Base-by-base conservation (phyloP, 2,329 filamentous ascomycete species). In the Trichoderma asperellum region DNA sequence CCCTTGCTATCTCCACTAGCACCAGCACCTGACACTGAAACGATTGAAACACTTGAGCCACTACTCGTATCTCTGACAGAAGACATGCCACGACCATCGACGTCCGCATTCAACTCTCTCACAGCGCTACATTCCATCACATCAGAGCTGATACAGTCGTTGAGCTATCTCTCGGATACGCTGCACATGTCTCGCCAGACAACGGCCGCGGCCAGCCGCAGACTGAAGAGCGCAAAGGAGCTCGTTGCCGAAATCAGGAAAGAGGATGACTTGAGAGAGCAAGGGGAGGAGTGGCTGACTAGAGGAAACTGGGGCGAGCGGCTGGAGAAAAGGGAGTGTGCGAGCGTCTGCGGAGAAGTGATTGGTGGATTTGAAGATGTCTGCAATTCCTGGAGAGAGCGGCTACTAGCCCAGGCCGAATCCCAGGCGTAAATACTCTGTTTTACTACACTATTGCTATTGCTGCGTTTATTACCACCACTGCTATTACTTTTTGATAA, bases 151-250 rank as follows among this genome's bases (percentile, higher is more conserved):
- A 88, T 95, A 10, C 88, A 93, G 75, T 92, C 93, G 7, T 87
- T 99, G 58, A 93, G 93, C 74, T 91, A 93, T 73, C 85, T 99
- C 5, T 93, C 92, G 7, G 96, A 99, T 78, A 94, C 93, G 4
- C 85, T 99, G 40, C 95, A 98, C 80, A 97, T 98, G 91, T 94
- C 92, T 37, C 90, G 93, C 14, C 95, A 98, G 80, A 92, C 92
- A 1, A 96, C 93, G 0, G 91, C 89, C 3, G 91, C 91, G 11
- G 96, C 95, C 1, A 90, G 91, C 2, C 86, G 96, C 68, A 88
- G 93, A 56, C 83, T 99, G 63, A 91, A 91, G 73, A 92, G 89
- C 43, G 94, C 93, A 7, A 92, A 91, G 74, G 94, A 97, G 77
- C 88, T 97, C 71, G 91, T 98, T 1, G 88, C 90, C 2, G 95